phyloP scores from a whole-genome alignment of 306 rosid species.

The Glycine latifolia region DNA sequence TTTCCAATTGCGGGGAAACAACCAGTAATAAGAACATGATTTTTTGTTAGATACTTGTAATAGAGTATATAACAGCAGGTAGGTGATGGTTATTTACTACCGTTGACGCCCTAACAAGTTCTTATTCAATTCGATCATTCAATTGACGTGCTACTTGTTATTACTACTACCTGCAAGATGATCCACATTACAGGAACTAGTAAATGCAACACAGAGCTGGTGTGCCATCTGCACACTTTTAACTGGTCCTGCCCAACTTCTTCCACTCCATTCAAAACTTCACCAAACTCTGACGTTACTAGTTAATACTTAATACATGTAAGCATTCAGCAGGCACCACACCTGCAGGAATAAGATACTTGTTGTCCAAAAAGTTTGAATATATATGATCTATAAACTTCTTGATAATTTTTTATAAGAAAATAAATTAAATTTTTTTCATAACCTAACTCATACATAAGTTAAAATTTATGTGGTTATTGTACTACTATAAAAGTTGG shows the following conservation, averaged over 20 bases:
- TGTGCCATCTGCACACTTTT: constrained; percentile 20
- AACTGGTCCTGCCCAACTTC: background rate
- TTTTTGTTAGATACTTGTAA: background rate
- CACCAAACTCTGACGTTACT: constrained; percentile 33
- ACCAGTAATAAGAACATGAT: no score
- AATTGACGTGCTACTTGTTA: constrained; percentile 3
- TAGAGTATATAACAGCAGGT: background rate
- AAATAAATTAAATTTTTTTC: no score
- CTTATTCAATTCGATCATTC: constrained; percentile 35
- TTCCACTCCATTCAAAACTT: constrained; percentile 26
- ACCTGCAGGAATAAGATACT: no score
- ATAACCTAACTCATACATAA: background rate
- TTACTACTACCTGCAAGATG: no score
- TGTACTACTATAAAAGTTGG: background rate
- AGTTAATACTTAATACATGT: no score
- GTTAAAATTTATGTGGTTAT: no score
- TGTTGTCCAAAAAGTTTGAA: no score
- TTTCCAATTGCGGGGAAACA: no score
- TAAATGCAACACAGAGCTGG: constrained; percentile 21
- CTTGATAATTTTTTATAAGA: no score
- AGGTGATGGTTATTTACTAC: constrained; percentile 30
- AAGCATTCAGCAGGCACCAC: no score
- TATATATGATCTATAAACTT: no score
- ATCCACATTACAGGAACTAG: background rate
- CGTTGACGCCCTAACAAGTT: background rate